Percentiles rank a stretch among this genome's conserved stretches.
These are phyloP conservation scores for Xeromyces bisporus DNA, from an alignment of 495 filamentous ascomycete species.

Conservation along the genomic window DNA sequence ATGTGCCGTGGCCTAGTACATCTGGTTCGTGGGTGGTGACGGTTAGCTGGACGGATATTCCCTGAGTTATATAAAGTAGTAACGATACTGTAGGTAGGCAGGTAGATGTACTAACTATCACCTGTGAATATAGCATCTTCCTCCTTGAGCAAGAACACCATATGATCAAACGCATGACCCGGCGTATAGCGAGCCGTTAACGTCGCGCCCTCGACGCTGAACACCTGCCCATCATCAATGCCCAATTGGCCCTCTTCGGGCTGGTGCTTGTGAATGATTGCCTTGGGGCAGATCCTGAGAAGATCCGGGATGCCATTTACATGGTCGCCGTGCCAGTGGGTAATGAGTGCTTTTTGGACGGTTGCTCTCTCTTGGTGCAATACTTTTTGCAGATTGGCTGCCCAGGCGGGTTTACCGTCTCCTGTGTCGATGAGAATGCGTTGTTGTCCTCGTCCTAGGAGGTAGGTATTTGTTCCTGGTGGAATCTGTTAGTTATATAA, in stretches of 20 bases:
- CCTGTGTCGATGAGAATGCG: constrained; percentile 71
- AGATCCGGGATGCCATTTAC: constrained; percentile 56
- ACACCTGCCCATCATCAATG: constrained; percentile 57
- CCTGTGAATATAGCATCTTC: constrained; percentile 84
- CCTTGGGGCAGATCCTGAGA: constrained; percentile 39
- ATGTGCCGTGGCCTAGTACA: constrained; percentile 83
- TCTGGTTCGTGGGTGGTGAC: constrained; percentile 17
- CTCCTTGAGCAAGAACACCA: constrained; percentile 51
- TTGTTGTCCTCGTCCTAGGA: constrained; percentile 49
- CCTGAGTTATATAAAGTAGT: no score
- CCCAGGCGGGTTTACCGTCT: constrained; percentile 47
- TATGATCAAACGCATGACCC: constrained; percentile 78
- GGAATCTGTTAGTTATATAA: background rate
- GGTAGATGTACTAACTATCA: constrained; percentile 38
- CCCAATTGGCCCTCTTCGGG: constrained; percentile 19
- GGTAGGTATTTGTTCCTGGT: constrained; percentile 74
- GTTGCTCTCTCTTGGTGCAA: constrained; percentile 48
- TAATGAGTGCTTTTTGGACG: constrained; percentile 51
- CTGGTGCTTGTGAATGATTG: constrained; percentile 33
- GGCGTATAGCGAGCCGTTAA: constrained; percentile 62
- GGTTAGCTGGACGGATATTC: no score
- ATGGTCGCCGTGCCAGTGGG: constrained; percentile 88
- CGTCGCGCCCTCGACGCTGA: constrained; percentile 58
- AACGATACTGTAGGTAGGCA: no score
- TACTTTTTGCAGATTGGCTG: constrained; percentile 37